phyloP scores from a whole-genome alignment of 495 filamentous ascomycete genomes.

The Bryoglossum gracile region DNA sequence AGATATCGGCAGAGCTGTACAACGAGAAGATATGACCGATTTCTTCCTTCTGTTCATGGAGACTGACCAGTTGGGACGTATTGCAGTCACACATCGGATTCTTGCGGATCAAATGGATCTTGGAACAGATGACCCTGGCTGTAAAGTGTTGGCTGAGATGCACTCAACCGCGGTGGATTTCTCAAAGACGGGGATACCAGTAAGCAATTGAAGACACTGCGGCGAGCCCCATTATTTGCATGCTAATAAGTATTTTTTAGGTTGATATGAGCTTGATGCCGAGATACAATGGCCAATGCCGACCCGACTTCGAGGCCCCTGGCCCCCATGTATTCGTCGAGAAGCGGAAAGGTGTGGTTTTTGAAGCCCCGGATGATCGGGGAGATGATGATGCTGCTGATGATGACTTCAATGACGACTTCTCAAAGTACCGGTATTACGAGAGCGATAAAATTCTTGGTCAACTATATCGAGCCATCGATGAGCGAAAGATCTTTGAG shows the following conservation, averaged over 20 bases:
- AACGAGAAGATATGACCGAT: slow-evolving; percentile 54
- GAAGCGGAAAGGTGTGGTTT: slow-evolving; percentile 34
- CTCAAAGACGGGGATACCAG: slow-evolving; percentile 68
- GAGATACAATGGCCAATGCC: slow-evolving; percentile 26
- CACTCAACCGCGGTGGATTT: slow-evolving; percentile 78
- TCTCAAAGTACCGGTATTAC: slow-evolving; percentile 50
- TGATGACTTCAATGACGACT: slow-evolving; percentile 44
- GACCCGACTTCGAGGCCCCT: slow-evolving; percentile 61
- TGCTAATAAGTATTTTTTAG: slow-evolving; percentile 25
- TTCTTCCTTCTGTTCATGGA: slow-evolving; percentile 81
- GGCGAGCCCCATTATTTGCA: no score
- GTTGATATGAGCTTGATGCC: slow-evolving; percentile 39
- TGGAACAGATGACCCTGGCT: slow-evolving; percentile 52
- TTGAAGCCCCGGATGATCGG: slow-evolving; percentile 31
- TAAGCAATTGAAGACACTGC: no score
- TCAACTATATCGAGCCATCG: slow-evolving; percentile 62
- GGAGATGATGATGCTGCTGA: slow-evolving; percentile 43
- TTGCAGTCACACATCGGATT: slow-evolving; percentile 59
- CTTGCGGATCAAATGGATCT: slow-evolving; percentile 51
- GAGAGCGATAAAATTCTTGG: slow-evolving; percentile 63
- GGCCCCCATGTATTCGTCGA: slow-evolving; percentile 52
- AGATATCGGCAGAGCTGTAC: slow-evolving; percentile 49
- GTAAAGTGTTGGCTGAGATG: slow-evolving; percentile 55
- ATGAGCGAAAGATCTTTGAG: slow-evolving; percentile 61
- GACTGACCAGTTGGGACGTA: slow-evolving; percentile 62